phyloP scores from a whole-genome alignment of 805 yeast species.

The Hanseniaspora meyeri region DNA sequence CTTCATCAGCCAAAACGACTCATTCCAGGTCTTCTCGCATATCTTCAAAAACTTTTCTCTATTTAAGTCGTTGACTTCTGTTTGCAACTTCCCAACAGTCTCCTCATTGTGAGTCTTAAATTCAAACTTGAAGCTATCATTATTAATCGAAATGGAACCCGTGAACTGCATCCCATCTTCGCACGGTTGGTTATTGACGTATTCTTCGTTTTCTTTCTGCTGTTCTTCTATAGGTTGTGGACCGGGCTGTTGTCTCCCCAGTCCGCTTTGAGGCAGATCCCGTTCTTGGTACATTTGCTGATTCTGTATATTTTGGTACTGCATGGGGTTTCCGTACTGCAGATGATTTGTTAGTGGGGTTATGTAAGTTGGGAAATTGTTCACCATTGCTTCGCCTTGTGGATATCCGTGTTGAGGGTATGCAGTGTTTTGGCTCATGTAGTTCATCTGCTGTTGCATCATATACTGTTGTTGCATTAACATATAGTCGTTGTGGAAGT shows the following conservation, averaged over 20 bases:
- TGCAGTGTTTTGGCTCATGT: background rate
- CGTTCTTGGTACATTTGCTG: too few species aligned
- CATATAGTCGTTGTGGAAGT: background rate
- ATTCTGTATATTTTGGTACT: background rate
- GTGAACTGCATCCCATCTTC: background rate
- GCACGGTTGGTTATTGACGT: too few species aligned
- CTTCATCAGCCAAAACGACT: constrained; percentile 6
- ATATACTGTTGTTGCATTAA: background rate
- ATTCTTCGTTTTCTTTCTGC: background rate
- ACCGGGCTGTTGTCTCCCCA: background rate
- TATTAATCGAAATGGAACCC: background rate
- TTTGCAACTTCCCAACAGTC: background rate
- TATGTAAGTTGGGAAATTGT: background rate
- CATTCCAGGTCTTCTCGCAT: constrained; percentile 14
- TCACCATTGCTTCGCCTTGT: background rate
- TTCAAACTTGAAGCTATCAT: constrained; percentile 11
- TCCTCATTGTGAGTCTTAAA: background rate
- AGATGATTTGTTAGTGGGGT: background rate
- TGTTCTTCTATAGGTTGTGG: background rate
- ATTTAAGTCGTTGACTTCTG: constrained; percentile 4
- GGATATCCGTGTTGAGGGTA: background rate
- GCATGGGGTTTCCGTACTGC: background rate
- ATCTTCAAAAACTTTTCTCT: constrained; percentile 12
- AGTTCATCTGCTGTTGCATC: constrained; percentile 1
- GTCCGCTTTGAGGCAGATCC: background rate